Evolutionary conservation across 1,139 yeast species (phyloP).

Genomic region (Magnusiomyces tetraspermus): DNA sequence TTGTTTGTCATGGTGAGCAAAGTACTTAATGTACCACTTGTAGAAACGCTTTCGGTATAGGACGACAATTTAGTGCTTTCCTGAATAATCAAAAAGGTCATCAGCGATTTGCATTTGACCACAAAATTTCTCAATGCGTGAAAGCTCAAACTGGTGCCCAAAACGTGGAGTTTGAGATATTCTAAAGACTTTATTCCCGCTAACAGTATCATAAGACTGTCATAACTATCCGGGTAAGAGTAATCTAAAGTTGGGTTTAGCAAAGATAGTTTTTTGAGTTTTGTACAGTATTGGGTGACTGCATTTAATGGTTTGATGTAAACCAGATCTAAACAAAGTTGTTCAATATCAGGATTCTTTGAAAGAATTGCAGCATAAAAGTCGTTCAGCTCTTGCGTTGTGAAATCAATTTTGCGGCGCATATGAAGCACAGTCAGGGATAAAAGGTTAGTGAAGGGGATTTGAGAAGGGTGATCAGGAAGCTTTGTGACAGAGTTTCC

Average conservation of each 20-base stretch:
- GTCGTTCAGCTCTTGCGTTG: neutral
- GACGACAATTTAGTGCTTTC: neutral
- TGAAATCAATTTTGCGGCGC: too few species aligned
- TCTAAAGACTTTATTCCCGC: neutral
- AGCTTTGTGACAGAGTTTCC: neutral
- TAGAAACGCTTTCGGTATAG: neutral
- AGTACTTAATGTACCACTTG: neutral
- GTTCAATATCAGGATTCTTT: neutral
- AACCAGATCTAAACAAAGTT: neutral
- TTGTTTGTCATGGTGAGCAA: neutral
- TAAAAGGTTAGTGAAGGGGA: neutral
- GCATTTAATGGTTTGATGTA: neutral
- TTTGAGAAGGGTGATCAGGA: neutral
- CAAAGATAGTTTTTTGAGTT: neutral
- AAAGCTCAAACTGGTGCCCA: neutral
- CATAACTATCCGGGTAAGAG: neutral
- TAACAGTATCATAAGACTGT: neutral
- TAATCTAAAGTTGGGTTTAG: neutral
- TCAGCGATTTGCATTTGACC: neutral
- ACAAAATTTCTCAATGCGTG: neutral
- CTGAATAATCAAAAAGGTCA: neutral
- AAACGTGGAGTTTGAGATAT: neutral
- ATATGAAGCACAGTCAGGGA: neutral
- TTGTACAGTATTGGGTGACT: neutral
- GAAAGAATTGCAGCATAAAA: neutral